Base-by-base conservation (phyloP, 129 eudicot species). In the Chrysanthemum lavandulifolium region DNA sequence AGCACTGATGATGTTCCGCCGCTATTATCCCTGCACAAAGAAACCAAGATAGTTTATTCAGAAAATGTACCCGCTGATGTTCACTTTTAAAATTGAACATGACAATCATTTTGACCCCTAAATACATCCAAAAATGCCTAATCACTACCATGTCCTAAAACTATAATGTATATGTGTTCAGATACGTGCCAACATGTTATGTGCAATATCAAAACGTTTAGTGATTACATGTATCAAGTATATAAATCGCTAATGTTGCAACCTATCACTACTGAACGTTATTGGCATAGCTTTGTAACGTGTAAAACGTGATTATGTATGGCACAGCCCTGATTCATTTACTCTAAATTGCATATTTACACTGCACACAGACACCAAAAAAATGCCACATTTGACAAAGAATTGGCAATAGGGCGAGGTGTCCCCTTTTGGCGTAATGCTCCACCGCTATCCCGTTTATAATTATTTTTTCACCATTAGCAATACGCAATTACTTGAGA, bases 1-100 rank as follows among this genome's bases (percentile, higher is more conserved):
- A 93, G 69, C 84, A 84, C 77, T 57, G 76, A 23, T 36, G 72
- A 80, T 93, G 98, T 72, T 89, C 96, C 36, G 74, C 11, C 68
- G 66, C 13, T 29, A 93, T 40, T 77, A 81, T 87, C 73, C 61
- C 98, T 93, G 87, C 85, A 78, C 18, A 5, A 14, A 66, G 63
- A 67, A 65, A 60, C 33, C 66, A 31, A 13, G 19, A 19, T 2
- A 4, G 25, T 57, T 36, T 15, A 11, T 69, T 16, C 45, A 4
- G 6, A 25, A 47, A 29, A 64, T 12, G 25, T 25, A 25, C 48
- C 3, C 11, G 8, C 23, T 49, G 18, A 75, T 67, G 29, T 33
- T 68, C 54, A 43, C 7, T 65, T 18, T 1, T 6, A 45, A 45
- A 23, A 36, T 36, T 31, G 36, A 31, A 3, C 36, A 31, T 31